These are phyloP conservation scores for Agaricus sinodeliciosus DNA, from an alignment of 768 basidiomycete genomes.

Conservation along the genomic window DNA sequence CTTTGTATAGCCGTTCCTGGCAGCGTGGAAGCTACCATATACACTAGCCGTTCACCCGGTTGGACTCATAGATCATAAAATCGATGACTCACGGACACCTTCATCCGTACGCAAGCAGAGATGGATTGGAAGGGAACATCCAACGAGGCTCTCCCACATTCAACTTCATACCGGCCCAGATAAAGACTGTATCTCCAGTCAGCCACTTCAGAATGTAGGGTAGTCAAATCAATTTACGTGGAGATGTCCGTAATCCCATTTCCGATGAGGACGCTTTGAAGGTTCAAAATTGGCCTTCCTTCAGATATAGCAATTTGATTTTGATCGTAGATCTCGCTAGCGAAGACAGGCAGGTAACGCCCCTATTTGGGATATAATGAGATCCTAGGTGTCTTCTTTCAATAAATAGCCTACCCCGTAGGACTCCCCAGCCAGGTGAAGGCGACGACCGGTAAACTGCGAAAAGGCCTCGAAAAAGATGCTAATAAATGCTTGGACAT, in stretches of 20 bases:
- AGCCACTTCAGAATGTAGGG: not conserved
- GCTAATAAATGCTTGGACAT: conserved; percentile 67
- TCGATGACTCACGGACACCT: conserved; percentile 41
- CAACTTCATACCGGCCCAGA: conserved; percentile 48
- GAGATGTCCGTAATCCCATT: conserved; percentile 42
- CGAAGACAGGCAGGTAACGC: conserved; percentile 68
- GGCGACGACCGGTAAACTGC: conserved; percentile 58
- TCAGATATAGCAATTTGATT: conserved; percentile 47
- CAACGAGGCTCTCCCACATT: conserved; percentile 52
- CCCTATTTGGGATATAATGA: conserved; percentile 34
- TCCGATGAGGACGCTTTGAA: conserved; percentile 66
- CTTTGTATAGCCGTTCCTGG: conserved; percentile 43
- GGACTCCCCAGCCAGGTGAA: conserved; percentile 76
- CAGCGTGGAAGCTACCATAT: conserved; percentile 57
- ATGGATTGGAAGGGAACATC: conserved; percentile 48
- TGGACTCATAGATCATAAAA: not conserved
- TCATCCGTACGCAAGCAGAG: conserved; percentile 53
- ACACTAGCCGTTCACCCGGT: not conserved
- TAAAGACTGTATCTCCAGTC: conserved; percentile 23
- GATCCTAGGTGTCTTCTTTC: not conserved
- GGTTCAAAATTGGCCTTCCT: conserved; percentile 53
- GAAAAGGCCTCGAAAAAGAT: conserved; percentile 79
- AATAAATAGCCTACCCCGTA: conserved; percentile 25
- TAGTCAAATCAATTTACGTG: conserved; percentile 22
- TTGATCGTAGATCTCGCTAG: conserved; percentile 69